A percentile compares a stretch with the other conserved stretches of the same genome.
Evolutionary conservation across 2,329 filamentous ascomycete species (phyloP).

Genomic region (Penicillium sp.): DNA sequence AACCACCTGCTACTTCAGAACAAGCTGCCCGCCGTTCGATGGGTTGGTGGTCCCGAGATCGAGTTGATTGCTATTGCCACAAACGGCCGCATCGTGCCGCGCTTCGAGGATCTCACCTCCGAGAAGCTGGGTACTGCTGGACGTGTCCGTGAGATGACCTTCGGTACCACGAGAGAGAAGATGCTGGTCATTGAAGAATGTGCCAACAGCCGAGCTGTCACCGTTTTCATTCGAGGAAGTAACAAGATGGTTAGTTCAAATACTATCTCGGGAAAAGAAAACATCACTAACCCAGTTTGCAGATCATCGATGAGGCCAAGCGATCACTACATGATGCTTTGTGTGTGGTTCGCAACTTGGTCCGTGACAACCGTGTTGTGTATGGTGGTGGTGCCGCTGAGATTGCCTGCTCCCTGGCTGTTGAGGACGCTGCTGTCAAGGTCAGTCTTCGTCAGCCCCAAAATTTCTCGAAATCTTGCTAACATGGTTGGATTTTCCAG

Average conservation of each 20-base stretch:
- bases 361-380: slow-evolving; percentile 93
- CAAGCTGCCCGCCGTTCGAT: slow-evolving; percentile 90
- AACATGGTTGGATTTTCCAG: slow-evolving; percentile 41
- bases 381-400: slow-evolving; percentile 97
- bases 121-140: slow-evolving; percentile 92
- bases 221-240: slow-evolving; percentile 92
- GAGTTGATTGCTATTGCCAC: slow-evolving; percentile 98
- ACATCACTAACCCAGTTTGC: slow-evolving; percentile 13
- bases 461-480: slow-evolving; percentile 10
- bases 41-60: slow-evolving; percentile 98
- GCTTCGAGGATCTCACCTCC: slow-evolving; percentile 90
- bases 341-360: slow-evolving; percentile 95
- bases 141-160: slow-evolving; percentile 90
- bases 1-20: slow-evolving; percentile 98
- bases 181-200: slow-evolving; percentile 99
- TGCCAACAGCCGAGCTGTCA: slow-evolving; percentile 95
- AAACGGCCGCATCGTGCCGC: slow-evolving; percentile 94
- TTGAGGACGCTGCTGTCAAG: slow-evolving; percentile 92
- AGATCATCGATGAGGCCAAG: slow-evolving; percentile 99
- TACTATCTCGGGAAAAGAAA: neutral
- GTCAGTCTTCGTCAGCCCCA: slow-evolving; percentile 37
- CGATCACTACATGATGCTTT: slow-evolving; percentile 95
- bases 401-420: slow-evolving; percentile 93
- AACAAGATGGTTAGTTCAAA: slow-evolving; percentile 90
- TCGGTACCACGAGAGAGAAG: slow-evolving; percentile 97